phyloP scores from a whole-genome alignment of 345 rosid species.

The Cardamine resedifolia region DNA sequence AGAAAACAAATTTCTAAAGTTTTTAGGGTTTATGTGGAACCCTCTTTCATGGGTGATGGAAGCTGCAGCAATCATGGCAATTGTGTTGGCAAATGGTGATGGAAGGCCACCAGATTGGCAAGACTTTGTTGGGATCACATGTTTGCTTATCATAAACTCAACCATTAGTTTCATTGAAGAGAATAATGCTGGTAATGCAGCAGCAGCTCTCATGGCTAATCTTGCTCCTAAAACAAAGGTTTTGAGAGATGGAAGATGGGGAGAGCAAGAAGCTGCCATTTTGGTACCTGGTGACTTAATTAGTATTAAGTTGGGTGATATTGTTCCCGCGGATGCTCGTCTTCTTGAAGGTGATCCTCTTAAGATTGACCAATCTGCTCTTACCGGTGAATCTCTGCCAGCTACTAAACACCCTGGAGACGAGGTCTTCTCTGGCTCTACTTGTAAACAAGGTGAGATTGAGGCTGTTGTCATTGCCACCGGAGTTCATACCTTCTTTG shows the following conservation, averaged over 20 bases:
- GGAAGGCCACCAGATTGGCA: conserved; percentile 95
- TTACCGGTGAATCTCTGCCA: conserved; percentile 93
- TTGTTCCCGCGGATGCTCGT: conserved; percentile 91
- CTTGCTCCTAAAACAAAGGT: conserved; percentile 94
- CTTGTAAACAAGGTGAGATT: conserved; percentile 93
- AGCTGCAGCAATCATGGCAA: conserved; percentile 89
- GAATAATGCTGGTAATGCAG: conserved; percentile 95
- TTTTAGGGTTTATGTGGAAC: conserved; percentile 96
- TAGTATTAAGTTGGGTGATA: conserved; percentile 88
- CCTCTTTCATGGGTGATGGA: conserved; percentile 99
- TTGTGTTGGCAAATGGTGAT: conserved; percentile 87
- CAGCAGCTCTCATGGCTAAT: conserved; percentile 94
- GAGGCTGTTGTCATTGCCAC: conserved; percentile 93
- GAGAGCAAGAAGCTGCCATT: conserved; percentile 75
- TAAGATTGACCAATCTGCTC: conserved; percentile 93
- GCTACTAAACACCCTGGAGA: conserved; percentile 71
- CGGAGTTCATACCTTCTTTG: conserved; percentile 92
- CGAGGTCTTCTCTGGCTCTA: conserved; percentile 83
- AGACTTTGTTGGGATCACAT: conserved; percentile 77
- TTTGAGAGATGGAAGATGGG: conserved; percentile 76
- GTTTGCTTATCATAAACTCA: conserved; percentile 76
- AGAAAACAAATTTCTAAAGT: conserved; percentile 75
- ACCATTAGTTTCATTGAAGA: conserved; percentile 95
- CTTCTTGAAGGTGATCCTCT: conserved; percentile 90
- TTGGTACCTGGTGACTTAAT: conserved; percentile 89